A percentile compares a stretch with the other conserved stretches of the same genome.
Evolutionary conservation across 169 alveolate genomes (phyloP).

Genomic region (Plasmodium vivax): DNA sequence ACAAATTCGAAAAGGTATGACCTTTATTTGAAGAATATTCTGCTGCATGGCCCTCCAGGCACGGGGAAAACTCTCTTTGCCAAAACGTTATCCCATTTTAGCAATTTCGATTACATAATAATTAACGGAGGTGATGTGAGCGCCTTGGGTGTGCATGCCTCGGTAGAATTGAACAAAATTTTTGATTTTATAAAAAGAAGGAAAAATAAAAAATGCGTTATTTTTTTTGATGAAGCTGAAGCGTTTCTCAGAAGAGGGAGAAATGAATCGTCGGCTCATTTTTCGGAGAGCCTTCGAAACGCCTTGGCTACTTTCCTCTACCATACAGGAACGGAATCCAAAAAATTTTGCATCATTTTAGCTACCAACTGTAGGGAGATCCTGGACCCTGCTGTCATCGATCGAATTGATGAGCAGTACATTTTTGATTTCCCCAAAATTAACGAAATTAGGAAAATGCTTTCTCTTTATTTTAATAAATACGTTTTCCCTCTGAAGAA

Average conservation of each 20-base stretch:
- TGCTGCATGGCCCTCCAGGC: conserved; percentile 97
- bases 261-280: conserved; percentile 79
- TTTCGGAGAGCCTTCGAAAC: conserved; percentile 94
- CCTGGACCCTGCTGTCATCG: conserved; percentile 95
- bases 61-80: conserved; percentile 97
- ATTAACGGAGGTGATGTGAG: conserved; percentile 98
- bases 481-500: conserved; percentile 87
- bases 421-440: conserved; percentile 94
- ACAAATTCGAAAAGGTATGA: conserved; percentile 92
- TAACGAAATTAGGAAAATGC: conserved; percentile 92
- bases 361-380: conserved; percentile 97
- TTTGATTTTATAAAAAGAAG: conserved; percentile 96
- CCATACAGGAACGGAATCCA: conserved; percentile 97
- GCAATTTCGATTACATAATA: conserved; percentile 95
- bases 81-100: conserved; percentile 90
- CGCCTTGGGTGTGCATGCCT: conserved; percentile 95
- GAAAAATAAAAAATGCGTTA: conserved; percentile 89
- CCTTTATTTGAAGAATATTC: conserved; percentile 93
- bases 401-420: conserved; percentile 95
- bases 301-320: conserved; percentile 93
- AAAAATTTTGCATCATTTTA: conserved; percentile 92
- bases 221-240: conserved; percentile 99
- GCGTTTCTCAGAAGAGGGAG: conserved; percentile 95
- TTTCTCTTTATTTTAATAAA: conserved; percentile 91
- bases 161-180: conserved; percentile 94